Percentiles rank a stretch among this genome's conserved stretches.
Conservation (phyloP, 1,284 basidiomycete species). For the Heterobasidion parviporum region DNA sequence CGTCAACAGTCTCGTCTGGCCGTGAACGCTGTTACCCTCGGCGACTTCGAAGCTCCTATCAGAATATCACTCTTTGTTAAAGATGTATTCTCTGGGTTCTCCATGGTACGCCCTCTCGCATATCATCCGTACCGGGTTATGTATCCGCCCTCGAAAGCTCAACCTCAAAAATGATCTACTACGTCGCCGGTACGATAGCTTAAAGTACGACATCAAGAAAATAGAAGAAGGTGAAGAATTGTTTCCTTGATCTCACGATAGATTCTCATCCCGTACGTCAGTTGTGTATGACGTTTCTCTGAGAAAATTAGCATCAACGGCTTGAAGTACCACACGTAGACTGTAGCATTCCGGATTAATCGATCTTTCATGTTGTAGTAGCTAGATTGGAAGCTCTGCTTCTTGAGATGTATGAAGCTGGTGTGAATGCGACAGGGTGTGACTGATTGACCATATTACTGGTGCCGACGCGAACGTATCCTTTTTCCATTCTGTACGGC, state of each 20-base stretch:
- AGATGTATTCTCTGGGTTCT: slow-evolving; percentile 75
- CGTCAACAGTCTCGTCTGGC: slow-evolving; percentile 62
- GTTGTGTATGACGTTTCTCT: slow-evolving; percentile 1
- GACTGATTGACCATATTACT: neutral
- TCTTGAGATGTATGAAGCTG: too few species aligned
- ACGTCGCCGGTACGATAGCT: slow-evolving; percentile 70
- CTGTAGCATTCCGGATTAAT: too few species aligned
- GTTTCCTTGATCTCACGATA: neutral
- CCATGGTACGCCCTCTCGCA: slow-evolving; percentile 45
- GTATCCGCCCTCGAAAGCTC: slow-evolving; percentile 35
- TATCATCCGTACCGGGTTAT: neutral
- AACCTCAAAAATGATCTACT: slow-evolving; percentile 83
- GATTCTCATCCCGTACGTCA: neutral
- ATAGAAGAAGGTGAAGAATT: slow-evolving; percentile 73
- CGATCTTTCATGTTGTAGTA: too few species aligned
- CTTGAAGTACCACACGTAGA: too few species aligned
- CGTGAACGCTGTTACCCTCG: slow-evolving; percentile 77
- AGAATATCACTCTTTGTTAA: slow-evolving; percentile 77
- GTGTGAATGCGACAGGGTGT: too few species aligned
- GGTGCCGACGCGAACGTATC: slow-evolving; percentile 52
- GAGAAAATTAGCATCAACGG: neutral
- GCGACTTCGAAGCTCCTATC: slow-evolving; percentile 74
- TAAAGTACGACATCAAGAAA: slow-evolving; percentile 86
- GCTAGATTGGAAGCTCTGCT: too few species aligned
- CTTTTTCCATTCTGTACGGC: slow-evolving; percentile 69